Conservation (phyloP, 2,329 filamentous ascomycete genomes). For the Cyclaneusma minus region DNA sequence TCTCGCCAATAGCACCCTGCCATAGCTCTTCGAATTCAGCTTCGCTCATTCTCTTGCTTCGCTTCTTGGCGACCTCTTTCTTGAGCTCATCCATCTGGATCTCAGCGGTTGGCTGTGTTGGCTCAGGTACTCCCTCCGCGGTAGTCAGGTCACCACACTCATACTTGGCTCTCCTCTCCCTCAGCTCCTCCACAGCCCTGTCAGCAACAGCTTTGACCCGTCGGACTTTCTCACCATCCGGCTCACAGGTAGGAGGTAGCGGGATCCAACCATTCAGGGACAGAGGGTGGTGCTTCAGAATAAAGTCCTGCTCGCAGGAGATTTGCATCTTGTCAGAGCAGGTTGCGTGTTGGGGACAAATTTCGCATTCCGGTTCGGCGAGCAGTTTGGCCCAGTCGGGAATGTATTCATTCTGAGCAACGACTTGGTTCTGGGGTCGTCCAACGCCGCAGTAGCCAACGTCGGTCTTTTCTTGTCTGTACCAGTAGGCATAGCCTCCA, state of each 20-base stretch:
- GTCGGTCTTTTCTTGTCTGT: slow-evolving; percentile 87
- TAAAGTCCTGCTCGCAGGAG: slow-evolving; percentile 73
- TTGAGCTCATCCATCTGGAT: slow-evolving; percentile 58
- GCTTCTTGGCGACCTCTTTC: slow-evolving; percentile 56
- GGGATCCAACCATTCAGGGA: slow-evolving; percentile 69
- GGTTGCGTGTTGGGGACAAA: slow-evolving; percentile 78
- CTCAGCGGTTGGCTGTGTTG: slow-evolving; percentile 45
- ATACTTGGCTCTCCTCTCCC: slow-evolving; percentile 72
- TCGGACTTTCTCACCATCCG: slow-evolving; percentile 82
- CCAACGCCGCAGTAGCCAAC: slow-evolving; percentile 90
- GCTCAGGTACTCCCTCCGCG: slow-evolving; percentile 41
- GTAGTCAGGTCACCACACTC: slow-evolving; percentile 68
- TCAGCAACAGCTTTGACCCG: slow-evolving; percentile 79
- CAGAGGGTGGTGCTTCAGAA: slow-evolving; percentile 71
- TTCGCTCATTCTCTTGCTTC: slow-evolving; percentile 69
- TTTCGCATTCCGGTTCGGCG: slow-evolving; percentile 70
- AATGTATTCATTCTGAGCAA: slow-evolving; percentile 39
- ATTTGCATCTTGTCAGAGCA: slow-evolving; percentile 69
- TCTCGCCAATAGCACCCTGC: slow-evolving; percentile 57
- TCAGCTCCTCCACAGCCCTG: slow-evolving; percentile 71
- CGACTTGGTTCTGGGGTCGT: slow-evolving; percentile 34
- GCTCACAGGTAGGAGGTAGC: slow-evolving; percentile 80
- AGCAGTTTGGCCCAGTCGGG: slow-evolving; percentile 58
- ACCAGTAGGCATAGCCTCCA: slow-evolving; percentile 64
- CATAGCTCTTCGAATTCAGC: slow-evolving; percentile 88